Evolutionary conservation across 352 stramenopile species (phyloP), one percentile per base, ranked within the genome.

Genomic region (Pythium sukuiense): DNA sequence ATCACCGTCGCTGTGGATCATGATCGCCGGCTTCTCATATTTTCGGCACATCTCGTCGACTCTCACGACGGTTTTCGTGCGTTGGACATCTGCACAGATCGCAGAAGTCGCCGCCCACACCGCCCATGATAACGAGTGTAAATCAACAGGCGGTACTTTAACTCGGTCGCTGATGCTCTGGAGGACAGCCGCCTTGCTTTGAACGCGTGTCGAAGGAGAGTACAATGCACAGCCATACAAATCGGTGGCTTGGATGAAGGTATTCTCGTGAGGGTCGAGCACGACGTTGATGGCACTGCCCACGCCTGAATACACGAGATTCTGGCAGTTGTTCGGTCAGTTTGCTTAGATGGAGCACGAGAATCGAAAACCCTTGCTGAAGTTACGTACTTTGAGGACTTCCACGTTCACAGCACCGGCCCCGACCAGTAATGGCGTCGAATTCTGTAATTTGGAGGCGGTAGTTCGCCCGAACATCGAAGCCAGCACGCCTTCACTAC

Each of bases 21-120:
- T 1, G 11, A 72, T 14, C 24, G 27, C 45, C 26, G 66, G 59
- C 39, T 61, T 72, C 30, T 68, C 66, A 11, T 62, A 46, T 20
- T 30, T 29, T 4, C 54, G 41, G 16, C 45, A 61, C 1, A 24
- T 18, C 13, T 68, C 55, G 18, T 72, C 66, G 20, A 68, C 35
- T 1, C 27, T 39, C 6, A 72, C 1, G 8, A 26, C 26, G n/a
- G 24, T 53, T 6, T 27, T 8, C 3, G 37, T 30, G 8, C 37
- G 62, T 26, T 29, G 33, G 7, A 53, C 13, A 0, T 70, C 41
- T 8, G 39, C 58, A 14, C 56, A 24, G 0, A 70, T 37, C 12
- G 35, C 52, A 0, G 9, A 48, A 11, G 37, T 41, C 1, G 9
- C 12, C 8, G 9, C 33, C 64, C 64, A 70, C 29, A 32, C 13